A percentile compares a stretch with the other conserved stretches of the same genome.
Conservation (phyloP, 352 stramenopile genomes). For the Phytophthora lateralis region DNA sequence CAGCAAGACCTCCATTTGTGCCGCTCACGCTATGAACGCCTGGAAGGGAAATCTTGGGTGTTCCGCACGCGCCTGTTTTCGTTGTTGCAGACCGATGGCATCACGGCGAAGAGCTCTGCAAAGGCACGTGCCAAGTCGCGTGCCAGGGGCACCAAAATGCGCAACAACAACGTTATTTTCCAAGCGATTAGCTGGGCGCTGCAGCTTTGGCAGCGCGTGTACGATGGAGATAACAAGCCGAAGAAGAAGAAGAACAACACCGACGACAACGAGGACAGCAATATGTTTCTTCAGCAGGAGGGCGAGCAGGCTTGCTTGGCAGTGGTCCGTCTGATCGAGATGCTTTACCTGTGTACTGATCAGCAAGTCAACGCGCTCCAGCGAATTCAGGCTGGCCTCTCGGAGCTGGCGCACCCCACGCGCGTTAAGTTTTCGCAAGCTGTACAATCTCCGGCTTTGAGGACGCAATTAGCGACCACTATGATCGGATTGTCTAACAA, state of each 20-base stretch:
- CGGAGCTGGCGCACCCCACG: conserved; percentile 56
- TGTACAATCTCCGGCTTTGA: conserved; percentile 66
- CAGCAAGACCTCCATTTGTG: conserved; percentile 68
- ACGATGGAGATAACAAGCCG: conserved; percentile 43
- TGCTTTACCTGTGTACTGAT: conserved; percentile 78
- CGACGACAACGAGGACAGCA: conserved; percentile 1
- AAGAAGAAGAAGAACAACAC: conserved; percentile 33
- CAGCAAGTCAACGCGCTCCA: conserved; percentile 79
- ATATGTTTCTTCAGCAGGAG: conserved; percentile 49
- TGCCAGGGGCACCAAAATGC: conserved; percentile 50
- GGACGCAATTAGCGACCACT: conserved; percentile 61
- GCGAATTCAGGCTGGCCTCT: conserved; percentile 62
- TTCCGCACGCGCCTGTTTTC: conserved; percentile 62
- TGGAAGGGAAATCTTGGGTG: conserved; percentile 61
- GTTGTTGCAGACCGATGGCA: conserved; percentile 55
- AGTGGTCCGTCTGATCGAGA: conserved; percentile 74
- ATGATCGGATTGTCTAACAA: conserved; percentile 79
- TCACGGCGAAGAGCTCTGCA: conserved; percentile 21
- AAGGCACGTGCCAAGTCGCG: conserved; percentile 44
- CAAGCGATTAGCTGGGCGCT: conserved; percentile 57
- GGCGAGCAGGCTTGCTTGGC: conserved; percentile 68
- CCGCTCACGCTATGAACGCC: conserved; percentile 50
- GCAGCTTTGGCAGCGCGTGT: conserved; percentile 72
- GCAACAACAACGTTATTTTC: conserved; percentile 74
- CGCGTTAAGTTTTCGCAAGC: conserved; percentile 65